Evolutionary conservation across 139 green algal genomes (phyloP), one percentile per base, ranked within the genome.

Genomic region (Chlorella sp.): DNA sequence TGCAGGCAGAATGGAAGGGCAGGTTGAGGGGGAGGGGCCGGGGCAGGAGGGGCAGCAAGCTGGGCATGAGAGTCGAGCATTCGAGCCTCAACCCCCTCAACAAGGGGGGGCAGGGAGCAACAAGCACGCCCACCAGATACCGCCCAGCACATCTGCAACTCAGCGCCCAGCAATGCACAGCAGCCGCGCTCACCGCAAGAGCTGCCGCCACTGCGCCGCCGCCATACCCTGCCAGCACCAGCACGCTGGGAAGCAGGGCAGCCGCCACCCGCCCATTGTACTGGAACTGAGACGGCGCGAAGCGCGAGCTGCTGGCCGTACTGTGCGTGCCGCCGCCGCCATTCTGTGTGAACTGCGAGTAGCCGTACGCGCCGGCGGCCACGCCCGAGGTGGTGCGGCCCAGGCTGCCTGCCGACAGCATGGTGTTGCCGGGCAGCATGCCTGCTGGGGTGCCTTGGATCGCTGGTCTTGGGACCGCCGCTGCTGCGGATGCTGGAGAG

Each of bases 251-350:
- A 20, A 98, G 47, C 55, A 99, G 80, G 28, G 92, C 94, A 13
- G 87, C 6, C 4, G 91, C 94, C 20, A 98, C 94, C 2, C 92
- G 85, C 0, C 88, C 91, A 86, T 97, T 97, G 89, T 97, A 95
- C 11, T 79, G 73, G 82, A 97, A 97, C 18, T 85, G 72, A 13
- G 75, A 81, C 1, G 92, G 90, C n/a, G 81, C 75, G 41, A 94
- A 96, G 28, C 88, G 84, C 75, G 47, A 34, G n/a, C 34, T 32
- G 47, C 21, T 41, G 41, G 39, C 16, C 26, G 28, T 38, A 4
- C 51, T 60, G 51, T 60, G 51, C 51, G 51, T 60, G 51, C 51
- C 51, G 51, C 51, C 51, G 13, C 44, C 11, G 44, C 51, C 51
- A 21, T 60, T 60, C 21, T 60, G 51, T 21, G 51, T 60, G 51